These are phyloP conservation scores for Ensete glaucum DNA, from an alignment of 176 grass and related monocot genomes.

Conservation along the genomic window DNA sequence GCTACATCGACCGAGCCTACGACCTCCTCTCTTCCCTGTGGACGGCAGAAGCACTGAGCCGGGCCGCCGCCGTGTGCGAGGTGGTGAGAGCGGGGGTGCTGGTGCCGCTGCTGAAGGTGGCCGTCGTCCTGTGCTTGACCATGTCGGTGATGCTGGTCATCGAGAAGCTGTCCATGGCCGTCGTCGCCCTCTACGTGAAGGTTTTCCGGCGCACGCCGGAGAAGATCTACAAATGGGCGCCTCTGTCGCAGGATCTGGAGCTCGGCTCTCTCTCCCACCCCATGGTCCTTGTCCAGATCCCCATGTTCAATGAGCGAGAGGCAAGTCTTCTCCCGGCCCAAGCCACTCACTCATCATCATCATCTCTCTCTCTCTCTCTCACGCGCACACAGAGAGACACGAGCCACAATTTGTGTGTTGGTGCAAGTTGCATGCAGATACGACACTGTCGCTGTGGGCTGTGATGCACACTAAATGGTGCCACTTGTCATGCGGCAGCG, in stretches of 20 bases:
- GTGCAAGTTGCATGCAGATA: no score
- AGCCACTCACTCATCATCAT: no score
- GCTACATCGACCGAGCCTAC: neutral
- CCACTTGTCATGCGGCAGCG: no score
- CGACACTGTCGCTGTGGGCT: no score
- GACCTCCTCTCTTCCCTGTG: neutral
- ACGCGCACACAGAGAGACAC: no score
- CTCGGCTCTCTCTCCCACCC: conserved; percentile 36
- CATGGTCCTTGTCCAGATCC: conserved; percentile 93
- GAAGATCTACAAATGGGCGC: conserved; percentile 54
- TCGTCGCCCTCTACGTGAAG: conserved; percentile 38
- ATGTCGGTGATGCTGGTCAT: conserved; percentile 76
- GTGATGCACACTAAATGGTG: no score
- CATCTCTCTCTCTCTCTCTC: no score
- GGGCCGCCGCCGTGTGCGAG: conserved; percentile 12
- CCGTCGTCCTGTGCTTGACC: conserved; percentile 55
- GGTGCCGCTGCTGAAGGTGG: conserved; percentile 36
- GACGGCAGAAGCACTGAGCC: neutral
- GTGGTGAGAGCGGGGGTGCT: conserved; percentile 31
- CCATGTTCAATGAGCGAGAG: conserved; percentile 98
- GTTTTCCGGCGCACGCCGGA: conserved; percentile 32
- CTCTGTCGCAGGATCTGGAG: conserved; percentile 18
- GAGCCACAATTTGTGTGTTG: no score
- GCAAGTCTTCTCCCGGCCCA: conserved; percentile 12
- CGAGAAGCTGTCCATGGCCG: conserved; percentile 70